Base-by-base conservation (phyloP, 306 rosid genomes). In the Myrica gale region DNA sequence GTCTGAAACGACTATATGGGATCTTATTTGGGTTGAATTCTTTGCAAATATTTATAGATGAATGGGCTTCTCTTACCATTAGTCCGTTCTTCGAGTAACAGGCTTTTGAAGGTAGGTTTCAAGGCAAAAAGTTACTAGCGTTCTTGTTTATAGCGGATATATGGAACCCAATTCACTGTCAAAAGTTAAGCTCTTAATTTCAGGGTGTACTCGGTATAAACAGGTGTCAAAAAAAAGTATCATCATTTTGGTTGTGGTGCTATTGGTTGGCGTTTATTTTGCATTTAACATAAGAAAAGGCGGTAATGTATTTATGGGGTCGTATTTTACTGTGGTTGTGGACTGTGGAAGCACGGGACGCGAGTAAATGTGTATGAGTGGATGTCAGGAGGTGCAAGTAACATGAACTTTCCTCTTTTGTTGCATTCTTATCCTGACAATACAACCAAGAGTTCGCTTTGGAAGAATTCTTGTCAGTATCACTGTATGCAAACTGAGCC, bases 291-390 rank as follows among this genome's bases (percentile, higher is more conserved):
- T 39, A 2, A 48, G 75, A 58, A 83, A 73, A 74, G 78, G 67
- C 74, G 68, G 16, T 54, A 41, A 4, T 54, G 79, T n/a, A 68
- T 67, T 61, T 51, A 78, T 73, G 50, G 79, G 77, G 43, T 78
- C 87, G 44, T 89, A 85, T 82, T 93, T 85, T 79, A 85, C 90
- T 0, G 97, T 93, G 75, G 96, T 91, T 39, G 81, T 89, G 42
- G 97, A 93, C 74, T 93, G 96, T 82, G 98, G 97, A 80, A 89
- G 97, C 80, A 84, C 97, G 0, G 97, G 98, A 91, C 93, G 6
- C 75, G 93, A 5, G 89, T 91, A 46, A 87, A 89, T 70, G 93
- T 91, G 60, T 85, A 87, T 41, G 84, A 89, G 72, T 91, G 93
- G 97, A 82, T 72, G 56, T 60, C 56, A 47, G 56, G 41, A 8